Percentiles rank a stretch among this genome's conserved stretches.
Conservation (phyloP, 2,329 filamentous ascomycete genomes). For the Epicoccum sorghinum region DNA sequence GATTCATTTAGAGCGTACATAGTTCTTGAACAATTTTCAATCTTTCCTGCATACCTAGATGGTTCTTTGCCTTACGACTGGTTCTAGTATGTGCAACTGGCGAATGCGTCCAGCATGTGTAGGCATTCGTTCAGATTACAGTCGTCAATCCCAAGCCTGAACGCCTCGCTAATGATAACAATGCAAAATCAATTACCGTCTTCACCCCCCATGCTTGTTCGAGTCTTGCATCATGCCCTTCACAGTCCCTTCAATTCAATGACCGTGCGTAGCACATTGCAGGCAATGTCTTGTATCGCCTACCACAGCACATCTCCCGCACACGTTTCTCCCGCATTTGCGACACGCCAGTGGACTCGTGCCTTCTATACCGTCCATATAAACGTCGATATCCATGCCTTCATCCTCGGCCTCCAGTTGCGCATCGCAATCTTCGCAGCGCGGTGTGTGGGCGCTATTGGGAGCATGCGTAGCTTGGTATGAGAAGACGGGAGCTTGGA, state of each 20-base stretch:
- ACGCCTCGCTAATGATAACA: conserved; percentile 17
- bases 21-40: not conserved
- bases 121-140: too few relatives aligned
- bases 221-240: too few relatives aligned
- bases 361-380: conserved; percentile 36
- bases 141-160: not conserved
- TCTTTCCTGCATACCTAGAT: not conserved
- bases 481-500: conserved; percentile 27
- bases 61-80: not conserved
- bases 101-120: too few relatives aligned
- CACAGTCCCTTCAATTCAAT: not conserved
- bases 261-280: conserved; percentile 44
- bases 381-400: conserved; percentile 49
- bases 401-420: conserved; percentile 35
- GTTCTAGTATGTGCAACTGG: too few relatives aligned
- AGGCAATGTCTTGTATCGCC: conserved; percentile 49
- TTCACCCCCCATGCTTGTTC: too few relatives aligned
- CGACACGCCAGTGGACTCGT: conserved; percentile 44
- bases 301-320: conserved; percentile 51
- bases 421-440: conserved; percentile 55
- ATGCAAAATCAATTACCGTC: not conserved
- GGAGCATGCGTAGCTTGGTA: conserved; percentile 19
- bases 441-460: conserved; percentile 18
- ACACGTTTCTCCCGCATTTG: conserved; percentile 49
- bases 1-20: conserved; percentile 5